Base-by-base conservation (phyloP, 1,284 basidiomycete genomes). In the Earliella scabrosa region DNA sequence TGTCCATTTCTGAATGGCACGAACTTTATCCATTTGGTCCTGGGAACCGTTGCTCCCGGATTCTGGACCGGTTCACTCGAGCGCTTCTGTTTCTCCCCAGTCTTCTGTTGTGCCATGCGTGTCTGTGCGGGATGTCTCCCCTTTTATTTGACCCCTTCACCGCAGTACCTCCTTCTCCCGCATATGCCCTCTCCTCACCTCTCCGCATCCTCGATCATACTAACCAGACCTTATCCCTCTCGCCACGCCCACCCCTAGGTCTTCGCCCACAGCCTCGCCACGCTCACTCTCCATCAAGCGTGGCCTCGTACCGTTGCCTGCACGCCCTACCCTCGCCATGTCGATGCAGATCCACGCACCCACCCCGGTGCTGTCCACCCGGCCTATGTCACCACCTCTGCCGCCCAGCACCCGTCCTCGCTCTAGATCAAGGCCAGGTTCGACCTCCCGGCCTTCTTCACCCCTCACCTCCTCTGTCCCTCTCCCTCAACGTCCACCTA, bases 261-360 rank as follows among this genome's bases (percentile, higher is more conserved):
- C 51, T 21, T 56, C 64, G 29, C 52, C 58, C 50, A 47, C 63
- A 38, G 54, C 50, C 26, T 38, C 66, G 44, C 59, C 65, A 50
- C 59, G 57, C 16, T 48, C 47, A 52, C 59, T 66, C 52, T 60
- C 59, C 61, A 57, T 69, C 55, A 61, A 52, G 58, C 63, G 59
- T 54, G 64, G 64, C 45, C 58, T 69, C 31, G 52, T 65, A 55
- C 67, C 67, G n/a, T 59, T 64, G 32, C 70, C 63, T 38, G 64
- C 67, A 56, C 64, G 56, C 50, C 69, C 72, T 31, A 72, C 71
- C 31, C 65, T 73, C 56, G 72, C 73, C 61, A 73, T 74, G 71
- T 73, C 73, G 45, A 66, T 73, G 63, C 70, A 72, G 47, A 63
- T 71, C 49, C 70, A 71, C 61, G 63, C 70, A 16, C 72, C 67